phyloP scores from a whole-genome alignment of 495 filamentous ascomycete genomes.

The Tuber brumale region DNA sequence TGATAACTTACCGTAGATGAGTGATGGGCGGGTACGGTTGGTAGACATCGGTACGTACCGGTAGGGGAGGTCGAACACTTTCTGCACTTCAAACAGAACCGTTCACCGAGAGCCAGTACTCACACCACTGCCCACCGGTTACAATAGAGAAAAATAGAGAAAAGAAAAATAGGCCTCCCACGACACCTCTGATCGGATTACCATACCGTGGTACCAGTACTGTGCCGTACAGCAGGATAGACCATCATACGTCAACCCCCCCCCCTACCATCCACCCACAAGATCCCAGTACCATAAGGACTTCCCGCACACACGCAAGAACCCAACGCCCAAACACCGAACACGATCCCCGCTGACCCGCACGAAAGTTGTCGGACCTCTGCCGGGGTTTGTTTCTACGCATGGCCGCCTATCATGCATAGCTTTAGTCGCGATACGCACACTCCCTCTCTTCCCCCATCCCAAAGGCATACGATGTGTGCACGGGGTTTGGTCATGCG shows the following conservation, averaged over 20 bases:
- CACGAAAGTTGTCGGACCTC: not conserved
- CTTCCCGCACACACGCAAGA: not conserved
- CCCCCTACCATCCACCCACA: too few relatives aligned
- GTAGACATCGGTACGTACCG: not conserved
- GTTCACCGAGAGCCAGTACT: too few relatives aligned
- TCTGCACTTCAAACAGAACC: not conserved
- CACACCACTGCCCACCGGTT: too few relatives aligned
- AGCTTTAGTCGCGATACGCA: not conserved
- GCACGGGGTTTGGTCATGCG: not conserved
- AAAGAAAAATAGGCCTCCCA: too few relatives aligned
- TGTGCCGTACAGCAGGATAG: too few relatives aligned
- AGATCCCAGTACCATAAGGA: too few relatives aligned
- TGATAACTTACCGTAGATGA: too few relatives aligned
- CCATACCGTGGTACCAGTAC: too few relatives aligned
- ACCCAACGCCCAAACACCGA: not conserved
- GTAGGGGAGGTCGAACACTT: not conserved
- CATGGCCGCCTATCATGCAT: not conserved
- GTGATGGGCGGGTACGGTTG: not conserved
- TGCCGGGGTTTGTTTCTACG: not conserved
- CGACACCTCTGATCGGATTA: too few relatives aligned
- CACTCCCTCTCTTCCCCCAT: not conserved
- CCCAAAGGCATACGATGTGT: not conserved
- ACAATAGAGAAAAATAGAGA: too few relatives aligned
- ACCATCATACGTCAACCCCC: too few relatives aligned
- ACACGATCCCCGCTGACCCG: not conserved